A percentile compares a stretch with the other conserved stretches of the same genome.
phyloP scores from a whole-genome alignment of 2,329 filamentous ascomycete genomes.

The Aspergillus tubingensis region DNA sequence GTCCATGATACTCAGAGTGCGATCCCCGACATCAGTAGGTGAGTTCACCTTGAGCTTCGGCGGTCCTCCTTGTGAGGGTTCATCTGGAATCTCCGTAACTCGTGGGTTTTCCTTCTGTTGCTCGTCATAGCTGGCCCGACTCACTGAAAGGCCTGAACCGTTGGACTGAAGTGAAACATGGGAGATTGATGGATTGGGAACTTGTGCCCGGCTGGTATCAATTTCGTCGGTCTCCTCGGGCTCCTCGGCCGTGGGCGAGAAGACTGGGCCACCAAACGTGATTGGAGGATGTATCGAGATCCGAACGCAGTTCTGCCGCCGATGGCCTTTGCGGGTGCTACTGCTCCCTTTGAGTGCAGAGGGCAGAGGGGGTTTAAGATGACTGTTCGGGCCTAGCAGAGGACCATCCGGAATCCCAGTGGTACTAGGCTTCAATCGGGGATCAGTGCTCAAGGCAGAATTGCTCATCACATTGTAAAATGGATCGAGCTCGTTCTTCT shows the following conservation, averaged over 20 bases:
- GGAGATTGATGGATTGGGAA: slow-evolving; percentile 22
- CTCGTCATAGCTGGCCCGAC: slow-evolving; percentile 18
- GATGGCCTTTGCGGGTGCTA: slow-evolving; percentile 41
- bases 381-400: slow-evolving; percentile 25
- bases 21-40: slow-evolving; percentile 16
- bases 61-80: slow-evolving; percentile 22
- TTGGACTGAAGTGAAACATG: slow-evolving; percentile 21
- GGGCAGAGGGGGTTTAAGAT: slow-evolving; percentile 25
- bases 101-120: slow-evolving; percentile 10
- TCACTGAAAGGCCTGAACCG: slow-evolving; percentile 19
- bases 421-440: slow-evolving; percentile 20
- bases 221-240: slow-evolving; percentile 37
- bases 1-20: slow-evolving; percentile 16
- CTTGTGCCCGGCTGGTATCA: slow-evolving; percentile 26
- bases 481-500: slow-evolving; percentile 28
- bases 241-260: slow-evolving; percentile 40
- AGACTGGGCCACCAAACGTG: slow-evolving; percentile 35
- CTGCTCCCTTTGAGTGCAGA: slow-evolving; percentile 38
- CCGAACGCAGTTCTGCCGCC: slow-evolving; percentile 47
- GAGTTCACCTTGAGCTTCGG: slow-evolving; percentile 29
- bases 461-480: slow-evolving; percentile 26
- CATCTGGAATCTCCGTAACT: slow-evolving; percentile 9
- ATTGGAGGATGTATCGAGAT: slow-evolving; percentile 43
- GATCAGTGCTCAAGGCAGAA: slow-evolving; percentile 22
- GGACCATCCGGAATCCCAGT: slow-evolving; percentile 23